Evolutionary conservation across 2,329 filamentous ascomycete species (phyloP), one percentile per base, ranked within the genome.

Genomic region (Epichloe glyceriae): DNA sequence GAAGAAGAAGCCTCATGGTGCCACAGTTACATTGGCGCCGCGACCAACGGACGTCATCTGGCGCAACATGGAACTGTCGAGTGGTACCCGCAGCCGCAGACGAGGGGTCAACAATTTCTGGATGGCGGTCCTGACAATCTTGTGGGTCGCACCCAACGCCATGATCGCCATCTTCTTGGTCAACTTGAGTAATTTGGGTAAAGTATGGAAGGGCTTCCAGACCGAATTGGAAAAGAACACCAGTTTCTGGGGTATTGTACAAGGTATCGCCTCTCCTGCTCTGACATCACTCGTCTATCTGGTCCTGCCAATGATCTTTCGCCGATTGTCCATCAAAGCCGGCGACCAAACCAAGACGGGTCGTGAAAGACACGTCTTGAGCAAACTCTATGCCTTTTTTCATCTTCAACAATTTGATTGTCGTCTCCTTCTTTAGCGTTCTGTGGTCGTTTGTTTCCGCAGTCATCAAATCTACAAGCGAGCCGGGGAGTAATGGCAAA

Each of bases 301-400:
- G 35, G 74, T 91, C 50, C 77, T 98, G 2, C 93, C 93, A 6
- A 86, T 89, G 59, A 85, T 95, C 60, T 97, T 98, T 73, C 86
- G 93, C 51, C 83, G 87, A 20, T 74, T 98, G 38, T 85, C 88
- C 5, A 84, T 89, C 54, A 80, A 80, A 57, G 86, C 87, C 4
- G 93, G 93, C 56, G 91, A 97, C 63, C 78, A 86, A 56, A 95
- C 88, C 46, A 98, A 97, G 70, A 95, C 88, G 0, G 87, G 88
- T 26, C 82, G 93, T 50, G 93, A 98, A 65, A 79, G 88, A 33
- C 91, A 97, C 65, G 93, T 98, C 49, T 77, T 93, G 53, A 83
- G 81, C 55, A 94, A 95, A 67, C 76, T 98, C 2, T 98, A 94
- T 68, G 79, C 86, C 17, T 98, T 98, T 71, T 71, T 98, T 98